Evolutionary conservation across 306 rosid species (phyloP), one percentile per base, ranked within the genome.

Genomic region (Quercus glauca): DNA sequence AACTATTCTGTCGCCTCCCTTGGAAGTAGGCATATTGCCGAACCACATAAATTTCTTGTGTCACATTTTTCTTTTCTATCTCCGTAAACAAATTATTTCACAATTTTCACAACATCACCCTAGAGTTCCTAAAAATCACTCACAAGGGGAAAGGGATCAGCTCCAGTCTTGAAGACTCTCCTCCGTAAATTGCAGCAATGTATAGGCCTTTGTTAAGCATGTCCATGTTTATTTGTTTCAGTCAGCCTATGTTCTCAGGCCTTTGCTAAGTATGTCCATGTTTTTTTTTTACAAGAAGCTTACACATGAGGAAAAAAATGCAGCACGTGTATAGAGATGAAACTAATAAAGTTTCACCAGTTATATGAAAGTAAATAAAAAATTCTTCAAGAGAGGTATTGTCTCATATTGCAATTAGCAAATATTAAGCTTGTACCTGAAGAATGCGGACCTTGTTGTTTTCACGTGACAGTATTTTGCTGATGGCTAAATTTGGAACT

Each of bases 401-500:
- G 49, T 19, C 17, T 26, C 15, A 21, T 55, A 52, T 28, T 73
- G 63, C 56, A 73, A 49, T 9, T 21, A 49, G 60, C 41, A 6
- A 45, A 55, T 56, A 19, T 73, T 49, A 53, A 45, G 14, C 20
- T 76, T 76, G 60, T 84, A 95, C 99, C 99, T 95, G 99, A 81
- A 95, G 90, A 85, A 95, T 91, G 80, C 98, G 97, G 78, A 95
- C 99, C 86, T 91, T 95, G 83, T 91, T 91, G 90, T 91, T 95
- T 79, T 95, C 99, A 64, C 98, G 90, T 28, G 94, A 92, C 76
- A 95, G 81, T 83, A 95, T 84, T 88, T 85, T 91, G 78, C 99
- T 91, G 80, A 95, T 95, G 71, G 99, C 99, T 79, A 95, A 87
- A 84, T 95, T 91, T 73, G 99, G 99, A 79, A 95, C 99, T 80